Conservation (phyloP, 306 rosid species). For the Spatholobus suberectus region DNA sequence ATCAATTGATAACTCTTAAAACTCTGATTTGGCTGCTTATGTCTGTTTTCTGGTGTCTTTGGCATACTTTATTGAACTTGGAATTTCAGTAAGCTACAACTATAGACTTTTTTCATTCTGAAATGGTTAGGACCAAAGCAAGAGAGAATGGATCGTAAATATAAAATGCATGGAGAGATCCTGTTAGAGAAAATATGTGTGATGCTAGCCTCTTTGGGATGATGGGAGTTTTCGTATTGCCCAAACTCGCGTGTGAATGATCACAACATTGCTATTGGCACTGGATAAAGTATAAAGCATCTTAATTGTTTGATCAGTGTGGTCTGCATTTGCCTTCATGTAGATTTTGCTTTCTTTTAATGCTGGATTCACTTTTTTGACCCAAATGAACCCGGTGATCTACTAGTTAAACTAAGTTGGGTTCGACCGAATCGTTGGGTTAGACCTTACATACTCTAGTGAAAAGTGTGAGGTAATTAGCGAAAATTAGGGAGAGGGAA, state of each 20-base stretch:
- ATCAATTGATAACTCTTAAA: not conserved
- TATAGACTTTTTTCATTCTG: not conserved
- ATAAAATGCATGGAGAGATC: not conserved
- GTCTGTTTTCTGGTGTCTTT: not conserved
- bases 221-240: not conserved
- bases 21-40: not conserved
- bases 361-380: too few relatives aligned
- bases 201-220: too few relatives aligned
- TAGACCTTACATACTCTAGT: too few relatives aligned
- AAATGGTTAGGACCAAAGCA: not conserved
- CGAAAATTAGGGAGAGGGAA: too few relatives aligned
- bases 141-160: not conserved
- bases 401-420: too few relatives aligned
- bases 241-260: not conserved
- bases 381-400: too few relatives aligned
- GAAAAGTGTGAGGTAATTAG: too few relatives aligned
- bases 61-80: not conserved
- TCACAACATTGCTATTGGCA: not conserved
- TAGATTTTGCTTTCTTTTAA: conserved; percentile 20
- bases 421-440: too few relatives aligned
- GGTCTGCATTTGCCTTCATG: not conserved
- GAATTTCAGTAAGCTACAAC: not conserved
- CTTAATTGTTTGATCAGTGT: not conserved
- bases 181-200: too few relatives aligned
- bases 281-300: not conserved